These are phyloP conservation scores for Alternaria novae-zelandiae DNA, from an alignment of 2,329 filamentous ascomycete species.

Conservation along the genomic window DNA sequence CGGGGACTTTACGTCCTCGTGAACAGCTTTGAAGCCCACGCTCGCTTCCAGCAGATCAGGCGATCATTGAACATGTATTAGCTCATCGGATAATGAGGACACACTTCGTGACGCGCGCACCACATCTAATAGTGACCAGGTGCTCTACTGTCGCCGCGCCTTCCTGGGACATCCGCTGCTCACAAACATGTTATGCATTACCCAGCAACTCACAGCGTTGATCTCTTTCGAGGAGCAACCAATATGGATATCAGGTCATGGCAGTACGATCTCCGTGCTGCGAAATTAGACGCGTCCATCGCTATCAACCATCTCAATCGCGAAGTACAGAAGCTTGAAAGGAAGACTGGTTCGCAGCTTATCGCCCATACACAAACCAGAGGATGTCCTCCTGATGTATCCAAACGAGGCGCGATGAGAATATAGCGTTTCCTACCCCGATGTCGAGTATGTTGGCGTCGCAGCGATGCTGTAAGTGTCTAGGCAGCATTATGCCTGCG, in stretches of 20 bases:
- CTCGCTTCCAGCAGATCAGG: not conserved
- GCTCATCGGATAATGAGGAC: not conserved
- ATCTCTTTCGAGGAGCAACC: rapidly evolving
- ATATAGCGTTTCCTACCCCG: no score
- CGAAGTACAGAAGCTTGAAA: rapidly evolving
- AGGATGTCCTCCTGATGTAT: no score
- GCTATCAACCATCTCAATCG: not conserved
- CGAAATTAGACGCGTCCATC: not conserved
- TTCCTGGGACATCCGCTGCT: not conserved
- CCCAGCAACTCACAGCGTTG: not conserved
- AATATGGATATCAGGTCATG: not conserved
- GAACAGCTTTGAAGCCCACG: not conserved
- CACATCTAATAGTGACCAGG: not conserved
- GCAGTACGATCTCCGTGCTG: not conserved
- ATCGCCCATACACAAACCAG: not conserved
- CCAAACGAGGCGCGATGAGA: no score
- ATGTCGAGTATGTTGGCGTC: no score
- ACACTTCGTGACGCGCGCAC: not conserved
- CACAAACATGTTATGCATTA: not conserved
- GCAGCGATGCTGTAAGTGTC: no score
- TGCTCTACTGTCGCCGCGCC: no score
- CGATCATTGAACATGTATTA: not conserved
- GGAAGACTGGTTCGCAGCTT: not conserved
- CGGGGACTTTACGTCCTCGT: not conserved
- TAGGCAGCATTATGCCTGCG: no score